Conservation (phyloP, 2,329 filamentous ascomycete genomes). For the Rhinocladiella mackenziei region DNA sequence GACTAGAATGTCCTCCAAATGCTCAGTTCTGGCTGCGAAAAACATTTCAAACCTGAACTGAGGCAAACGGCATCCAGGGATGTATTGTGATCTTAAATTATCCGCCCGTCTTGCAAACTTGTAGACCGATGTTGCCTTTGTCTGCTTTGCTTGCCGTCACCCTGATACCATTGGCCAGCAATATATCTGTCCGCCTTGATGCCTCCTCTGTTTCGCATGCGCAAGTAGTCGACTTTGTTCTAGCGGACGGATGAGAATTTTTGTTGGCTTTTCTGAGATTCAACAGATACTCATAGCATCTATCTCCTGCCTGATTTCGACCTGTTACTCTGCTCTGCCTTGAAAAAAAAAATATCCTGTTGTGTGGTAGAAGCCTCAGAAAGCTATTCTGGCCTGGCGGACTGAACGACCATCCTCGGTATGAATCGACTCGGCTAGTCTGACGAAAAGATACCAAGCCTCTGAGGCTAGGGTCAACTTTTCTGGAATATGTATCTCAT, state of each 20-base stretch:
- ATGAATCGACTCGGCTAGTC: slow-evolving; percentile 20
- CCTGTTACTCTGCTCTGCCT: slow-evolving; percentile 43
- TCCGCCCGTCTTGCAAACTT: not conserved
- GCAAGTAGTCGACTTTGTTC: slow-evolving; percentile 14
- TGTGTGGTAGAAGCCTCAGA: slow-evolving; percentile 54
- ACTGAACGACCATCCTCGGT: slow-evolving; percentile 14
- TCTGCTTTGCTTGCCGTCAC: not conserved
- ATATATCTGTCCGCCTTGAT: not conserved
- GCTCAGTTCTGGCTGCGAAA: no score
- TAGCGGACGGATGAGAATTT: slow-evolving; percentile 17
- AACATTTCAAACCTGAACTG: slow-evolving; percentile 1
- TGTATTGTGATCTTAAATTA: no score
- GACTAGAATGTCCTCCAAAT: slow-evolving; percentile 1
- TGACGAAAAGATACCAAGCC: slow-evolving; percentile 10
- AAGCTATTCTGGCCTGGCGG: slow-evolving; percentile 17
- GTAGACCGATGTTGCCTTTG: not conserved
- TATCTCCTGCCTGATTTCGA: slow-evolving; percentile 28
- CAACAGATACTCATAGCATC: slow-evolving; percentile 29
- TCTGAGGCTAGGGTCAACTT: slow-evolving; percentile 9
- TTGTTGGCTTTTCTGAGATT: slow-evolving; percentile 25
- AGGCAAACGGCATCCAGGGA: no score
- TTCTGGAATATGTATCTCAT: slow-evolving; percentile 8
- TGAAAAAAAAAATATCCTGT: slow-evolving; percentile 61
- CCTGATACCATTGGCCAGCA: not conserved
- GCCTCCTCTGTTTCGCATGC: slow-evolving; percentile 1